These are phyloP conservation scores for Rachicladosporium sp. DNA, from an alignment of 2,329 filamentous ascomycete genomes.

Conservation along the genomic window DNA sequence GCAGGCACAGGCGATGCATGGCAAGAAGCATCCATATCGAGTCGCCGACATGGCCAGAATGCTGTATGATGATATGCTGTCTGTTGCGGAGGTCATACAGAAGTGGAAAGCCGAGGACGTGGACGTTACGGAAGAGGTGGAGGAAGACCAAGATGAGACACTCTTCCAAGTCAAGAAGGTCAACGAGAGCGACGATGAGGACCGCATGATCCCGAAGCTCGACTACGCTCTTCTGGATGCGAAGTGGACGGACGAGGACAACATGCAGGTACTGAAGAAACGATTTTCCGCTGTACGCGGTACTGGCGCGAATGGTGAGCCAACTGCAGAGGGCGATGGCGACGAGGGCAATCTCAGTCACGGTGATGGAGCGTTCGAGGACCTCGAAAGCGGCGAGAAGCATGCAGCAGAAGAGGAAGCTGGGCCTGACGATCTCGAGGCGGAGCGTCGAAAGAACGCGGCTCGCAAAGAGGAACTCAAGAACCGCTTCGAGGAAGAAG, in stretches of 20 bases:
- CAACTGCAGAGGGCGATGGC: slow-evolving; percentile 39
- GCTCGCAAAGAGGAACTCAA: slow-evolving; percentile 88
- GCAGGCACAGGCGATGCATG: slow-evolving; percentile 60
- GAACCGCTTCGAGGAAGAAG: slow-evolving; percentile 90
- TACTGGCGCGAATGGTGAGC: slow-evolving; percentile 34
- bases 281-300: slow-evolving; percentile 64
- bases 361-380: slow-evolving; percentile 73
- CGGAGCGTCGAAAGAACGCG: slow-evolving; percentile 83
- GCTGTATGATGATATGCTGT: slow-evolving; percentile 75
- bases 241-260: slow-evolving; percentile 74
- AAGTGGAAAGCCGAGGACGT: slow-evolving; percentile 64
- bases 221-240: slow-evolving; percentile 69
- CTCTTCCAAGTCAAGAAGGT: slow-evolving; percentile 49
- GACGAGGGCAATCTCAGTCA: slow-evolving; percentile 45
- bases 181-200: slow-evolving; percentile 45
- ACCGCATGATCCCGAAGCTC: slow-evolving; percentile 64
- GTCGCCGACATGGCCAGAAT: slow-evolving; percentile 72
- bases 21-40: slow-evolving; percentile 58
- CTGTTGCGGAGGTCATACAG: slow-evolving; percentile 60
- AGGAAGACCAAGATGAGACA: slow-evolving; percentile 50
- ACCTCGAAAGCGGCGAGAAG: slow-evolving; percentile 66
- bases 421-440: slow-evolving; percentile 52
- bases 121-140: slow-evolving; percentile 38
- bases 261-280: slow-evolving; percentile 59
- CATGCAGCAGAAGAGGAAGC: slow-evolving; percentile 30